Base-by-base conservation (phyloP, 345 rosid genomes). In the Pugionium dolabratum region DNA sequence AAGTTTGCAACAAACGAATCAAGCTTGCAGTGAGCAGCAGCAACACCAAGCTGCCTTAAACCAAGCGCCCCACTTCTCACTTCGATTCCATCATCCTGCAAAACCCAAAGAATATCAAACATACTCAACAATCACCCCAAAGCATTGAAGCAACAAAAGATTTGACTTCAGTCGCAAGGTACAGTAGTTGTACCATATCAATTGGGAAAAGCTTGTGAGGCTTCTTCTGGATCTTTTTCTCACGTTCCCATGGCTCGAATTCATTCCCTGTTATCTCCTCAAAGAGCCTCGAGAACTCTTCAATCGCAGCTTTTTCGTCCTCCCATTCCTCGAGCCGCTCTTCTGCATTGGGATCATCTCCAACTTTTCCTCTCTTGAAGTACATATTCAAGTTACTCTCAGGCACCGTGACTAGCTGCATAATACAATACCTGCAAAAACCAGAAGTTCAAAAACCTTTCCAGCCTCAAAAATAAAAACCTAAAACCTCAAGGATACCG, bases 171-270 rank as follows among this genome's bases (percentile, higher is more conserved):
- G 33, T 6, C 2, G 10, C 6, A 42, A 34, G 9, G 65, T 39
- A 67, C 42, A 28, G 2, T 0, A 4, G 6, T 50, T 6, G n/a
- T 73, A 89, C 96, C 94, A 87, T 93, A 76, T 86, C 97, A 64
- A 86, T 42, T 0, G 91, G 97, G 51, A 74, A 82, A 33, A 84
- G 86, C 49, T 82, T 79, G 6, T 79, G 66, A 5, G 78, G 79
- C 70, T 84, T 87, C 76, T 92, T 92, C 53, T 85, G 77, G 48
- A 89, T 79, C 72, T 79, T 85, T 76, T 85, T 85, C 62, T 89
- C 89, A 66, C 84, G 80, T 56, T 92, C 98, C 93, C 93, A 89
- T 2, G 88, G 89, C 76, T 79, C 86, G 11, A 92, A 92, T 44
- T 87, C 88, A 51, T 89, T 89, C 6, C 93, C 88, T 5, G 93